These are phyloP conservation scores for Ophiocordyceps polyrhachis-furcata DNA, from an alignment of 2,329 filamentous ascomycete species.

Conservation along the genomic window DNA sequence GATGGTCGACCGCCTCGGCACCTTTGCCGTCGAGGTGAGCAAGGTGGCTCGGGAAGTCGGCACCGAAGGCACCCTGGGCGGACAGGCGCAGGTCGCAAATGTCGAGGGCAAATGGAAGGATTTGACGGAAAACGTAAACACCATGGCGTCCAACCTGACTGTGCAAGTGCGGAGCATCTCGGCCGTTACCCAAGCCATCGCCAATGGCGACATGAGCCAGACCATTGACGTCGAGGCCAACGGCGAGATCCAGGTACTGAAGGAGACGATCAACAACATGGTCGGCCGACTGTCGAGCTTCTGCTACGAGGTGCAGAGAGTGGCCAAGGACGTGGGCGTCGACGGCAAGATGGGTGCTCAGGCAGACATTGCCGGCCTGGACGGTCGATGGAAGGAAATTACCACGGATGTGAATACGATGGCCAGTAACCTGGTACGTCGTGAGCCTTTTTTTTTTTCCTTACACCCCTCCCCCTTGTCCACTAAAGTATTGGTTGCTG, in stretches of 20 bases:
- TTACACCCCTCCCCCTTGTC: no score
- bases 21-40: slow-evolving; percentile 92
- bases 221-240: slow-evolving; percentile 92
- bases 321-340: slow-evolving; percentile 90
- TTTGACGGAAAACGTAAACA: slow-evolving; percentile 78
- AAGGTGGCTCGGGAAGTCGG: slow-evolving; percentile 91
- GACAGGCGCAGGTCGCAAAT: slow-evolving; percentile 83
- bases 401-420: slow-evolving; percentile 94
- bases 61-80: slow-evolving; percentile 84
- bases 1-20: slow-evolving; percentile 93
- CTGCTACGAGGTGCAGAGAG: slow-evolving; percentile 87
- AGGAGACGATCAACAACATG: slow-evolving; percentile 98
- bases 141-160: slow-evolving; percentile 49
- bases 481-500: slow-evolving; percentile 7
- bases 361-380: slow-evolving; percentile 80
- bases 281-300: slow-evolving; percentile 88
- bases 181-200: slow-evolving; percentile 84
- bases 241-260: slow-evolving; percentile 83
- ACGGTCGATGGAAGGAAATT: slow-evolving; percentile 95
- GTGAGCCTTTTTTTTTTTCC: no score
- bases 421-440: slow-evolving; percentile 45
- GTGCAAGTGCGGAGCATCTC: slow-evolving; percentile 79
- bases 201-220: slow-evolving; percentile 86
- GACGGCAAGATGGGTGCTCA: slow-evolving; percentile 98
- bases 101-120: slow-evolving; percentile 98